Conservation (phyloP, 257 asterid species). For the Solanum appendiculatum region DNA sequence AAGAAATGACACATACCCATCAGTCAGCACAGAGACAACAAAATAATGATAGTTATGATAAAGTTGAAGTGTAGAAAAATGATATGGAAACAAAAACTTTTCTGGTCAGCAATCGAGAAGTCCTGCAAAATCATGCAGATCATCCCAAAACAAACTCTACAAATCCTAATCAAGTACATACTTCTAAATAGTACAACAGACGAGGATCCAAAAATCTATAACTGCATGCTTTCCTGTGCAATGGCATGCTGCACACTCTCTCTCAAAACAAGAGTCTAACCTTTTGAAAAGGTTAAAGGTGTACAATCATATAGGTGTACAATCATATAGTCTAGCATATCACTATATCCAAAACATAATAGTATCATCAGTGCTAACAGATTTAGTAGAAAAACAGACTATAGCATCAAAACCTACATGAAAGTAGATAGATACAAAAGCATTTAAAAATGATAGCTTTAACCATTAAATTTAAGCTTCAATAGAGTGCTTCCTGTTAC, state of each 20-base stretch:
- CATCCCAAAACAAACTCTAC: background rate
- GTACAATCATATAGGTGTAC: background rate
- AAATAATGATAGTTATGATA: background rate
- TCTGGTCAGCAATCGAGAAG: background rate
- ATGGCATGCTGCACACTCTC: background rate
- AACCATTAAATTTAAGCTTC: background rate
- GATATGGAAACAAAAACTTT: background rate
- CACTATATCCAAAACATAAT: background rate
- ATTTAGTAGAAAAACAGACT: background rate
- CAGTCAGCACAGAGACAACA: background rate
- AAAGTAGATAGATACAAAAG: background rate
- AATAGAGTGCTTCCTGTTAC: background rate
- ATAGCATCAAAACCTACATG: background rate
- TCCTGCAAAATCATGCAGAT: background rate
- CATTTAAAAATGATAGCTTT: background rate
- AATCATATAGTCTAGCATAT: background rate
- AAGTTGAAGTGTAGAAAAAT: background rate
- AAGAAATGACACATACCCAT: conserved; percentile 7
- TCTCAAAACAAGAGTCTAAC: background rate
- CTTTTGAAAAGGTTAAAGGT: background rate
- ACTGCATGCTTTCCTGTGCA: background rate
- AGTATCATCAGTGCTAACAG: background rate
- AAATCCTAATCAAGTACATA: background rate
- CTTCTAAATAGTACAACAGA: background rate
- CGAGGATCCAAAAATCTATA: background rate